Percentiles rank a stretch among this genome's conserved stretches.
Conservation (phyloP, 345 rosid genomes). For the Moricandia moricandioides region DNA sequence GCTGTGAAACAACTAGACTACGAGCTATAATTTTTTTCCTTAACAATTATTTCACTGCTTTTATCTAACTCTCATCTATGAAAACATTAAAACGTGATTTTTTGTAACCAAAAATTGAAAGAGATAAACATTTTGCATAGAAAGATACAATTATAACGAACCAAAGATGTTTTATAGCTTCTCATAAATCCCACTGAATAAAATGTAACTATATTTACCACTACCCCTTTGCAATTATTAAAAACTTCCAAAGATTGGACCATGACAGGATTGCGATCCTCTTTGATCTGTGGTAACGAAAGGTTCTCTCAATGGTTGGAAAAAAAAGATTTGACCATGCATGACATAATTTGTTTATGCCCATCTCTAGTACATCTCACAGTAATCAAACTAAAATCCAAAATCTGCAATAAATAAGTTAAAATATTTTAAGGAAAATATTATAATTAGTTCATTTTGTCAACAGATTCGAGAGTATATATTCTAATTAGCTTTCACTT, state of each 20-base stretch:
- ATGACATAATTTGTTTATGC: neutral
- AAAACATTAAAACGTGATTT: neutral
- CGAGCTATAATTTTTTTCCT: neutral
- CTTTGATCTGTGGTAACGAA: too few species aligned
- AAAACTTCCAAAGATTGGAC: neutral
- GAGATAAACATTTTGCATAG: neutral
- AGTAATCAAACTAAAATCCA: neutral
- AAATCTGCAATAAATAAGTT: neutral
- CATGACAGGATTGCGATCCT: neutral
- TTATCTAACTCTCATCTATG: neutral
- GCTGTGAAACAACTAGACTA: neutral
- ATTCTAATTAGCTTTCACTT: neutral
- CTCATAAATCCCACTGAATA: neutral
- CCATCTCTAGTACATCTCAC: neutral
- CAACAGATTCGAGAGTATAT: neutral
- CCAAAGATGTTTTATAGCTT: neutral
- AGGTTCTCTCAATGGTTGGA: too few species aligned
- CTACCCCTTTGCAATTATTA: slow-evolving; percentile 2
- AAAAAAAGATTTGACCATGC: too few species aligned
- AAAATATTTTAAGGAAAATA: neutral
- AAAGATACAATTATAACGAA: neutral
- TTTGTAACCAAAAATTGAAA: neutral
- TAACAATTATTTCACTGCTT: neutral
- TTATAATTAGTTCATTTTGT: neutral
- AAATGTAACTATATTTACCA: neutral